phyloP scores from a whole-genome alignment of 176 grass and related monocot species.

The Aegilops longissima region DNA sequence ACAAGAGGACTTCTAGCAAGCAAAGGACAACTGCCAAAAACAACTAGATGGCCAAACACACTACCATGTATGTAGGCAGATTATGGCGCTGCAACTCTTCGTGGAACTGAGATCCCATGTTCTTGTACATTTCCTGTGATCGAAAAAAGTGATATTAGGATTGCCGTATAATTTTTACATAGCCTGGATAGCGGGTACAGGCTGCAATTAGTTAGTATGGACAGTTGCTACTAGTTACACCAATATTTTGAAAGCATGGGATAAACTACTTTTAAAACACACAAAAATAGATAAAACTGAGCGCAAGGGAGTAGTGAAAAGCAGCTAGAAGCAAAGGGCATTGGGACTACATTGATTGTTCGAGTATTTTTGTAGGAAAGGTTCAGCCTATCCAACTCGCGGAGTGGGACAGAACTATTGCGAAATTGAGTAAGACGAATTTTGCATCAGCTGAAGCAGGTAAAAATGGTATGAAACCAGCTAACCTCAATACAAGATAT shows the following conservation, averaged over 20 bases:
- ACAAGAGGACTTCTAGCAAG: not conserved
- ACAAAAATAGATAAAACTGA: slow-evolving; percentile 3
- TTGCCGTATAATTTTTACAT: not conserved
- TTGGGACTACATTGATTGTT: not conserved
- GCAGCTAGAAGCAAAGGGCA: not conserved
- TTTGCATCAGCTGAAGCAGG: not conserved
- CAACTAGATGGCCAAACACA: slow-evolving; percentile 3
- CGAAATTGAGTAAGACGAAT: slow-evolving; percentile 11
- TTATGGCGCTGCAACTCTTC: slow-evolving; percentile 94
- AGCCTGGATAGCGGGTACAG: not conserved
- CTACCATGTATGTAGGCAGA: slow-evolving; percentile 85
- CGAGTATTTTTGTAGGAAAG: not conserved
- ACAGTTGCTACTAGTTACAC: not conserved
- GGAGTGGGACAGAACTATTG: not conserved
- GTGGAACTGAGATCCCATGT: slow-evolving; percentile 89
- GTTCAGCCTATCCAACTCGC: not conserved
- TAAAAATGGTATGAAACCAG: slow-evolving; percentile 5
- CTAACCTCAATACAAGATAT: slow-evolving; percentile 81
- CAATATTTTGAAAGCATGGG: not conserved
- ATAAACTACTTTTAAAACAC: not conserved
- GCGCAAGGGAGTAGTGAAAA: not conserved
- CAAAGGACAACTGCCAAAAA: not conserved
- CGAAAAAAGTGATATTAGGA: slow-evolving; percentile 18
- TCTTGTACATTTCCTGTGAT: slow-evolving; percentile 83
- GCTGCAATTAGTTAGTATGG: not conserved